A percentile compares a stretch with the other conserved stretches of the same genome.
phyloP scores from a whole-genome alignment of 2,329 filamentous ascomycete genomes.

The Pseudocercospora eumusae region DNA sequence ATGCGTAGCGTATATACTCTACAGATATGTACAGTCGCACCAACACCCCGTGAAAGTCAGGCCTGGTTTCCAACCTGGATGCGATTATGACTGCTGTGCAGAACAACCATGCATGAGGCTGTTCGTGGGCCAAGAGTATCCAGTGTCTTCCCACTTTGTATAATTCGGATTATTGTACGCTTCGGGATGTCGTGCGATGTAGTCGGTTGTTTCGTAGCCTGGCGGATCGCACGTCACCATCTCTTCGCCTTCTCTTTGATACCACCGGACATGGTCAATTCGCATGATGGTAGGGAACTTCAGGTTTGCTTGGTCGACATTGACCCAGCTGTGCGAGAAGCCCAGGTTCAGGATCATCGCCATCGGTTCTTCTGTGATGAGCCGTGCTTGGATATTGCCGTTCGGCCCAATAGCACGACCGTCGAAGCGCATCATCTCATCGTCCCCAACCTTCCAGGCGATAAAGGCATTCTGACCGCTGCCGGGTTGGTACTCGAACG shows the following conservation, averaged over 20 bases:
- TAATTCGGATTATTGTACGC: constrained; percentile 55
- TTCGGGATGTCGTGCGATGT: constrained; percentile 51
- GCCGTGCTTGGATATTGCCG: constrained; percentile 54
- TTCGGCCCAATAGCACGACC: constrained; percentile 56
- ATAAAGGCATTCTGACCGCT: constrained; percentile 49
- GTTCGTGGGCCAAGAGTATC: constrained; percentile 48
- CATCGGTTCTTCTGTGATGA: constrained; percentile 57
- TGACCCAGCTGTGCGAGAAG: constrained; percentile 53
- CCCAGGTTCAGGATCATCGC: constrained; percentile 57
- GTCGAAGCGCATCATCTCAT: constrained; percentile 55
- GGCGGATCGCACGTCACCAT: constrained; percentile 58
- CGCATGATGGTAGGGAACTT: constrained; percentile 56
- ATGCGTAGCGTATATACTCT: constrained; percentile 11
- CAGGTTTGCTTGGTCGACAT: constrained; percentile 49
- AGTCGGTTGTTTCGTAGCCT: constrained; percentile 55
- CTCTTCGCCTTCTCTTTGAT: constrained; percentile 52
- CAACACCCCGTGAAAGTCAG: background rate
- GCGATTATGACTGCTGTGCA: constrained; percentile 14
- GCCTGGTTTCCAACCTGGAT: constrained; percentile 18
- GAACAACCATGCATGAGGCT: constrained; percentile 46
- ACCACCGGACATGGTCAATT: constrained; percentile 58
- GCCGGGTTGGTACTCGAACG: constrained; percentile 58
- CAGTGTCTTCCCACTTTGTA: constrained; percentile 49
- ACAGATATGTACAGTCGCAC: constrained; percentile 12
- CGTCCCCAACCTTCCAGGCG: constrained; percentile 56